phyloP scores from a whole-genome alignment of 169 alveolate genomes.

The Eimeria necatrix region DNA sequence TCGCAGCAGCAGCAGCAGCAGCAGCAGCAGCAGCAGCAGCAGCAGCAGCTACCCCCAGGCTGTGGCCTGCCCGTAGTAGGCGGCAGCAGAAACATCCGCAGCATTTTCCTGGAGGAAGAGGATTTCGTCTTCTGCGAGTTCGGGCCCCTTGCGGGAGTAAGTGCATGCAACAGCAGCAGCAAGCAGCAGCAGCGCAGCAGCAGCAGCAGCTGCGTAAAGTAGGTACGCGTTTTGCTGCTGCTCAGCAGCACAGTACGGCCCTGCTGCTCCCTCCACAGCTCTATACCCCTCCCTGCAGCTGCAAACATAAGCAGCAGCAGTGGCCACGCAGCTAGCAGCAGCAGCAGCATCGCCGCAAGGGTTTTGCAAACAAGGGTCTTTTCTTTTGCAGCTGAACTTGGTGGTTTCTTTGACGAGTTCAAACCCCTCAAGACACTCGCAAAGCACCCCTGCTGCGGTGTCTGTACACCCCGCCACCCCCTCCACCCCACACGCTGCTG shows the following conservation, averaged over 20 bases:
- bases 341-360: neutral
- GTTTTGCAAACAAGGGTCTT: constrained; percentile 12
- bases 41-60: neutral
- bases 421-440: neutral
- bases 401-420: neutral
- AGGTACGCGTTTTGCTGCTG: neutral
- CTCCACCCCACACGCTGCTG: neutral
- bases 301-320: neutral
- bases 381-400: neutral
- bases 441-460: neutral
- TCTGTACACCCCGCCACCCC: constrained; percentile 3
- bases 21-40: neutral
- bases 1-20: neutral
- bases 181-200: neutral
- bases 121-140: neutral
- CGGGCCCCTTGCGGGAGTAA: neutral
- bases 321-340: constrained; percentile 20
- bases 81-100: neutral
- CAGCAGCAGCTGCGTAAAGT: neutral
- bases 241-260: neutral
- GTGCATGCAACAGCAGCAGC: neutral
- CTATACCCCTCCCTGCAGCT: constrained; percentile 6
- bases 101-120: neutral
- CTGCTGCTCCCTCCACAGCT: neutral
- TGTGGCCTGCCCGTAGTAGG: neutral